phyloP scores from a whole-genome alignment of 2,329 filamentous ascomycete genomes.

The Zopfia rhizophila region DNA sequence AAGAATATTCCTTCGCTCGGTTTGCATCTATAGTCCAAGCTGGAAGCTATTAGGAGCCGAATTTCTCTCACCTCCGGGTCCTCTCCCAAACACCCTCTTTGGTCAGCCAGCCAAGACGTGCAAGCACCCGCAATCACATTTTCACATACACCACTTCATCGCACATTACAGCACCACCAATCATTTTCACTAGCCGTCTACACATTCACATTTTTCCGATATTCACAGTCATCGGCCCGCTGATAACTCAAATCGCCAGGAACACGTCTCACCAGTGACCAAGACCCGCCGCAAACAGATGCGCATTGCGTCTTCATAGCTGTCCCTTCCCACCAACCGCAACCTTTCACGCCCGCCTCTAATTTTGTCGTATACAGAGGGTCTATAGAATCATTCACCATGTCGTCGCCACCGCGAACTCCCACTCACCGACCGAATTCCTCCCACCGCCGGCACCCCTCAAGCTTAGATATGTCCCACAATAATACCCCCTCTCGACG shows the following conservation, averaged over 20 bases:
- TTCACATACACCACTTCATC: slow-evolving; percentile 1
- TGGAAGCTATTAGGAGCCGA: neutral
- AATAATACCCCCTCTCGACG: slow-evolving; percentile 46
- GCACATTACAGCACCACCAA: slow-evolving; percentile 1
- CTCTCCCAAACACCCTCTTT: no score
- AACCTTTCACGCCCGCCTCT: neutral
- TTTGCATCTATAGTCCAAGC: no score
- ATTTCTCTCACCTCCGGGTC: no score
- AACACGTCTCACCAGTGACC: slow-evolving; percentile 15
- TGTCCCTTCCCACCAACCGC: slow-evolving; percentile 5
- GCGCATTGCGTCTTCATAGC: slow-evolving; percentile 14
- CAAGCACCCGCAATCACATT: slow-evolving; percentile 4
- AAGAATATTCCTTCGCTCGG: neutral
- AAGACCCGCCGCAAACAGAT: slow-evolving; percentile 13
- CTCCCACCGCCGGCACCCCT: slow-evolving; percentile 52
- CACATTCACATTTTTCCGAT: slow-evolving; percentile 1
- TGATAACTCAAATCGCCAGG: neutral
- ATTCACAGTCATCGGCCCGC: neutral
- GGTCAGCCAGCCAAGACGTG: slow-evolving; percentile 8
- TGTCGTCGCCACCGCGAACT: slow-evolving; percentile 56
- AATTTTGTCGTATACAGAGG: no score
- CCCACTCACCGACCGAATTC: slow-evolving; percentile 49
- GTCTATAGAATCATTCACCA: no score
- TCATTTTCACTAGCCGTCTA: neutral
- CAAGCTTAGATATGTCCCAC: slow-evolving; percentile 56